Evolutionary conservation across 2,329 filamentous ascomycete genomes (phyloP).

Genomic region (Penicillium sp.): DNA sequence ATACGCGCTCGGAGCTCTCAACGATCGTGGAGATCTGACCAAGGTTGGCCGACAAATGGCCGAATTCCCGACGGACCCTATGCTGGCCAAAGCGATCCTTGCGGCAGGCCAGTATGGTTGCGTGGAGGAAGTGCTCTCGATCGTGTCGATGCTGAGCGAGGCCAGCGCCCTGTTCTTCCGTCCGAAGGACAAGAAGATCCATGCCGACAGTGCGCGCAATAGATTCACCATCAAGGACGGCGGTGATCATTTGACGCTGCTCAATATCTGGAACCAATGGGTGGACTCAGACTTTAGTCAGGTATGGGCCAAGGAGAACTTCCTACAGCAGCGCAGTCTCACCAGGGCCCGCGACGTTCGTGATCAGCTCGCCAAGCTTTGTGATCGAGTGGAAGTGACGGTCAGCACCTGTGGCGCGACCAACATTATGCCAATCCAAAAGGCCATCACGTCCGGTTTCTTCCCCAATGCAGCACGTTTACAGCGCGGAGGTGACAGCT

Average conservation of each 20-base stretch:
- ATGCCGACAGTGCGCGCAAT: slow-evolving; percentile 85
- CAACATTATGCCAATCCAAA: slow-evolving; percentile 78
- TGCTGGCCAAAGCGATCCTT: slow-evolving; percentile 85
- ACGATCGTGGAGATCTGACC: slow-evolving; percentile 84
- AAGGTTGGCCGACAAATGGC: slow-evolving; percentile 92
- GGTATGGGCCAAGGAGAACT: slow-evolving; percentile 90
- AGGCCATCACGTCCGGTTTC: slow-evolving; percentile 86
- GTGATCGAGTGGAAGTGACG: slow-evolving; percentile 86
- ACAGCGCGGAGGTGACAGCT: slow-evolving; percentile 79
- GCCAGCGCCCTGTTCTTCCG: slow-evolving; percentile 87
- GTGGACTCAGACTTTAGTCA: slow-evolving; percentile 85
- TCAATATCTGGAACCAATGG: slow-evolving; percentile 96
- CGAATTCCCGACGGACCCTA: slow-evolving; percentile 89
- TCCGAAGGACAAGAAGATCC: slow-evolving; percentile 95
- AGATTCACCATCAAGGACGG: slow-evolving; percentile 89
- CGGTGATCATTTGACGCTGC: slow-evolving; percentile 82
- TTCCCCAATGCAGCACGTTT: slow-evolving; percentile 89
- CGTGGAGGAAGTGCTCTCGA: slow-evolving; percentile 86
- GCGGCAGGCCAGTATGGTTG: slow-evolving; percentile 89
- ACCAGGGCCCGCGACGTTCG: slow-evolving; percentile 86
- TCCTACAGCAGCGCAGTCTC: slow-evolving; percentile 85
- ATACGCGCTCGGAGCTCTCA: slow-evolving; percentile 85
- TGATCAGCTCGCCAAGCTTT: slow-evolving; percentile 88
- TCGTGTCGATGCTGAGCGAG: slow-evolving; percentile 93
- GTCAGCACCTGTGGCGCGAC: slow-evolving; percentile 65